Conservation (phyloP, 768 basidiomycete genomes). For the Nidularia pulvinata region DNA sequence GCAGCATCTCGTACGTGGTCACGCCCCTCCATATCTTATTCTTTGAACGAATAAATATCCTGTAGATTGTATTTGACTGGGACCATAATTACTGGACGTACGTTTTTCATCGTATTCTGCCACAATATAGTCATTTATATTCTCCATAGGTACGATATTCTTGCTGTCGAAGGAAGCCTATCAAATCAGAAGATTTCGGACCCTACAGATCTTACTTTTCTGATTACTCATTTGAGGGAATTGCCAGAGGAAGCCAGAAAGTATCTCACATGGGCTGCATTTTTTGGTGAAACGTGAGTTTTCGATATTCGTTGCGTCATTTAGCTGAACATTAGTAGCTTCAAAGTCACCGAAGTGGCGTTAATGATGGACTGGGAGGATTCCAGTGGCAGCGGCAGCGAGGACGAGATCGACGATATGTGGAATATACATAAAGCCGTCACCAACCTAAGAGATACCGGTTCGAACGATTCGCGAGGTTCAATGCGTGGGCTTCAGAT, state of each 20-base stretch:
- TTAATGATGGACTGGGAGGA: conserved; percentile 77
- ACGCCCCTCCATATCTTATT: too few species aligned
- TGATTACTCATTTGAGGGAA: conserved; percentile 57
- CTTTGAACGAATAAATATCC: background rate
- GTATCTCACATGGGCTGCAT: conserved; percentile 70
- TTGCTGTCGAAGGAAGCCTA: conserved; percentile 53
- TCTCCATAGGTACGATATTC: conserved; percentile 48
- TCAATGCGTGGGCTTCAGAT: conserved; percentile 71
- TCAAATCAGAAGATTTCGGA: conserved; percentile 52
- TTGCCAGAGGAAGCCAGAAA: conserved; percentile 65
- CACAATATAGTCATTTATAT: conserved; percentile 2
- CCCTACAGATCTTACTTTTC: conserved; percentile 62
- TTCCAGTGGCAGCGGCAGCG: conserved; percentile 46
- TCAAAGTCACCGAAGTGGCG: conserved; percentile 73
- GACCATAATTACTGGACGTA: conserved; percentile 68
- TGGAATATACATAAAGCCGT: conserved; percentile 55
- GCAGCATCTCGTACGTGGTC: conserved; percentile 51
- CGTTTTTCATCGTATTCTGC: conserved; percentile 15
- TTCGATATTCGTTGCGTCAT: too few species aligned
- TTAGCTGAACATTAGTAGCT: conserved; percentile 30
- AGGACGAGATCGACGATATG: conserved; percentile 50
- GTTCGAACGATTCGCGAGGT: conserved; percentile 39
- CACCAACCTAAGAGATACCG: conserved; percentile 41
- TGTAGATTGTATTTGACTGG: conserved; percentile 65
- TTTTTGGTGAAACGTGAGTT: conserved; percentile 70